These are phyloP conservation scores for Debaryomyces udenii DNA, from an alignment of 1,139 yeast genomes.

Conservation along the genomic window DNA sequence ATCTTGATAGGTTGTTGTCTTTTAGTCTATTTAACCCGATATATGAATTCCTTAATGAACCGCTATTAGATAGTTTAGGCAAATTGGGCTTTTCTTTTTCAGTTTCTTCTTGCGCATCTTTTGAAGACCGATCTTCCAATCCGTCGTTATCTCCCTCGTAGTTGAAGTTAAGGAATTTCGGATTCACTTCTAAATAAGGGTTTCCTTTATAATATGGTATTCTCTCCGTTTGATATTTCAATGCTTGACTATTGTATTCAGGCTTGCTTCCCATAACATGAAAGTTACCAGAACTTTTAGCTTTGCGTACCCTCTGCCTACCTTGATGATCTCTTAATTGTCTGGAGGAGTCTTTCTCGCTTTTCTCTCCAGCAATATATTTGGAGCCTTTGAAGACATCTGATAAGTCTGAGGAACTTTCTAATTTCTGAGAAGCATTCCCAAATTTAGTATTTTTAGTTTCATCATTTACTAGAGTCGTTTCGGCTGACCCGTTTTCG, in stretches of 20 bases:
- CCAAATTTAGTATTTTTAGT: constrained; percentile 6
- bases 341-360: neutral
- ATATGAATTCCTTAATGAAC: constrained; percentile 37
- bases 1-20: constrained; percentile 28
- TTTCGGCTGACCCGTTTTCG: constrained; percentile 9
- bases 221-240: constrained; percentile 29
- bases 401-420: constrained; percentile 9
- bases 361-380: constrained; percentile 6
- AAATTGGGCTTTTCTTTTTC: constrained; percentile 34
- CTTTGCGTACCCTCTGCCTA: constrained; percentile 28
- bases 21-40: constrained; percentile 46
- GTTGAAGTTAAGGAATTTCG: constrained; percentile 6
- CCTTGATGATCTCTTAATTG: constrained; percentile 4
- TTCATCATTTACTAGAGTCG: constrained; percentile 19
- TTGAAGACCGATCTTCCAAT: neutral
- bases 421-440: constrained; percentile 9
- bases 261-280: constrained; percentile 12
- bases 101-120: constrained; percentile 1
- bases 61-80: constrained; percentile 36
- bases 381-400: constrained; percentile 3
- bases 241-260: constrained; percentile 8
- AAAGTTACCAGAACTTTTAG: constrained; percentile 42
- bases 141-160: constrained; percentile 7
- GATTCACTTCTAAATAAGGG: constrained; percentile 28
- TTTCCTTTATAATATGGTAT: constrained; percentile 27